Percentiles rank a stretch among this genome's conserved stretches.
These are phyloP conservation scores for Monoraphidium neglectum DNA, from an alignment of 139 green algal genomes.

Conservation along the genomic window DNA sequence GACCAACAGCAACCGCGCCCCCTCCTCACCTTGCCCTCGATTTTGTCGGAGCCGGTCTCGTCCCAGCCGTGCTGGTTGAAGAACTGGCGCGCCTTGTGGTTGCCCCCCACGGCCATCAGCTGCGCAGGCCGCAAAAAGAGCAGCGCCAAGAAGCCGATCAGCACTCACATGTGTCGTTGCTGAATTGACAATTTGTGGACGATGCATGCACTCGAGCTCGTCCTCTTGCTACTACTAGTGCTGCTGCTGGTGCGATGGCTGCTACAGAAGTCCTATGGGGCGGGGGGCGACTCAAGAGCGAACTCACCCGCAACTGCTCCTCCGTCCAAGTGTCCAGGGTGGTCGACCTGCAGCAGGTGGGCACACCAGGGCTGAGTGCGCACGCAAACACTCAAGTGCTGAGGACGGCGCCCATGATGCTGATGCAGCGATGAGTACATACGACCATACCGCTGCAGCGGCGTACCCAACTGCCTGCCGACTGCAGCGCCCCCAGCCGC, in stretches of 20 bases:
- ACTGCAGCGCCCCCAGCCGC: not conserved
- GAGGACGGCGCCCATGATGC: too few species aligned
- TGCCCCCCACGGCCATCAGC: constrained; percentile 89
- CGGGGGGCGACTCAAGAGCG: too few species aligned
- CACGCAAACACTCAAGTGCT: not conserved
- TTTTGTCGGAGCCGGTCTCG: constrained; percentile 90
- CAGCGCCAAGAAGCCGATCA: not conserved
- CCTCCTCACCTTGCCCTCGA: constrained; percentile 84
- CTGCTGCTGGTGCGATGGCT: too few species aligned
- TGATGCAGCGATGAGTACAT: too few species aligned
- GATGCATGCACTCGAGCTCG: too few species aligned
- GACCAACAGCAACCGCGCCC: too few species aligned
- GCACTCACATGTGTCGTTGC: too few species aligned
- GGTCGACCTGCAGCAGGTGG: constrained; percentile 67
- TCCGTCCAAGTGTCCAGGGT: constrained; percentile 94
- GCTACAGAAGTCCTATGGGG: too few species aligned
- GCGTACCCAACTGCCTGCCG: not conserved
- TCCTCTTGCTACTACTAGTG: too few species aligned
- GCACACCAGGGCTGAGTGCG: not conserved
- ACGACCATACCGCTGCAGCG: too few species aligned
- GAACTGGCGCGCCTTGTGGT: constrained; percentile 85
- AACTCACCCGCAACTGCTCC: constrained; percentile 90
- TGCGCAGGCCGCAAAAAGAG: constrained; percentile 36
- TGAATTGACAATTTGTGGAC: too few species aligned
- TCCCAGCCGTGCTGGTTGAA: constrained; percentile 99